A percentile compares a stretch with the other conserved stretches of the same genome.
These are phyloP conservation scores for Caulochytrium protostelioides DNA, from an alignment of 371 early-diverging fungal genomes.

Conservation along the genomic window DNA sequence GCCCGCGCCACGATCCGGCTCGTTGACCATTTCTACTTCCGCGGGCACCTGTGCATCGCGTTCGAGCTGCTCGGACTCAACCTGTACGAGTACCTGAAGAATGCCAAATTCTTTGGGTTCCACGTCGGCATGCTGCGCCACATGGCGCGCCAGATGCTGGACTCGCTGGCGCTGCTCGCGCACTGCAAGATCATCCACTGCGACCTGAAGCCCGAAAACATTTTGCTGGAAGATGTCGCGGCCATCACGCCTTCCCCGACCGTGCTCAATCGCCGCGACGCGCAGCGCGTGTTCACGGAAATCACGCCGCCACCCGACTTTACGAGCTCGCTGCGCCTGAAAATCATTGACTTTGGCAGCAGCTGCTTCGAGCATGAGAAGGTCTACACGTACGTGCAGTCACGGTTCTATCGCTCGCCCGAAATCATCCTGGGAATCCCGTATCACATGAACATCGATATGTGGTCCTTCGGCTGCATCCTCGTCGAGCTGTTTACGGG, in stretches of 20 bases:
- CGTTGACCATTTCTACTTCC: conserved; percentile 74
- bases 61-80: conserved; percentile 87
- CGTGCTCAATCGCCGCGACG: too few species aligned
- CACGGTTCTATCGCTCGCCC: conserved; percentile 90
- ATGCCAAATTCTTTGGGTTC: conserved; percentile 76
- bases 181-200: conserved; percentile 80
- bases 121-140: conserved; percentile 53
- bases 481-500: conserved; percentile 68
- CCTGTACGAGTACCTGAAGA: conserved; percentile 91
- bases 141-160: conserved; percentile 66
- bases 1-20: conserved; percentile 61
- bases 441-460: conserved; percentile 87
- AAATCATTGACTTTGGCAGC: conserved; percentile 97
- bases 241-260: too few species aligned
- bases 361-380: conserved; percentile 66
- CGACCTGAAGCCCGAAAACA: conserved; percentile 87
- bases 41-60: conserved; percentile 84
- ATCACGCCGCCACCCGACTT: conserved; percentile 16
- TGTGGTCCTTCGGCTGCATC: conserved; percentile 99
- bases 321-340: conserved; percentile 29
- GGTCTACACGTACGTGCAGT: conserved; percentile 94
- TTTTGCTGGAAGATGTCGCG: conserved; percentile 8
- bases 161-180: conserved; percentile 52
- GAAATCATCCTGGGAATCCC: conserved; percentile 53
- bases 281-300: too few species aligned